Base-by-base conservation (phyloP, 306 rosid genomes). In the Lathyrus aphaca region DNA sequence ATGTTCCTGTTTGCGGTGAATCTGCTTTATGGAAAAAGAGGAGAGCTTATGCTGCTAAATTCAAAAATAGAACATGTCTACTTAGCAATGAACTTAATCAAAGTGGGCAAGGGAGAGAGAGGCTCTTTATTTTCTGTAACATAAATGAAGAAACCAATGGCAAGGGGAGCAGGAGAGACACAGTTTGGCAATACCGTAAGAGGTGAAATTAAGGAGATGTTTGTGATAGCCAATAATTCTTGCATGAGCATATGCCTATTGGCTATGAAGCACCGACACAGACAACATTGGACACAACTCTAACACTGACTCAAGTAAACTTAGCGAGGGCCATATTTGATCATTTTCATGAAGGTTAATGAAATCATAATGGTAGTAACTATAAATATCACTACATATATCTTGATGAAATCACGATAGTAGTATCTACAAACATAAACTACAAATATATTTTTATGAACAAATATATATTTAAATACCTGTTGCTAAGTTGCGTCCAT, bases 401-500 rank as follows among this genome's bases (percentile, higher is more conserved):
- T 48, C 16, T 27, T 49, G 14, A 49, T 49, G 13, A 17, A 49
- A 49, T 17, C 56, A 18, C 4, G 13, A 17, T 46, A 10, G 54
- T 48, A 16, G 54, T 16, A 49, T 49, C 54, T 49, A 49, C 10
- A 18, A 17, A 49, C 27, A 49, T 17, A 17, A 17, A 49, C 27
- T 49, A 23, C 13, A 49, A 4, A 49, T 49, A 11, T 8, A 21
- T 49, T 17, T 49, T 9, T 2, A 56, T 29, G 14, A 54, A 38
- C 10, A 23, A 72, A 51, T 9, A 51, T 9, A n/a, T 44, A 35
- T 27, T 46, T 8, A 17, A 74, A 72, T 72, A 95, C 99, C 95
- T 16, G 99, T 91, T 17, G 86, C 99, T 78, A 95, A 83, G 73
- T 75, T 84, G 48, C 79, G 80, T 37, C 88, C 96, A 68, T 91